Evolutionary conservation across 305 asterid species (phyloP), one percentile per base, ranked within the genome.

Genomic region (Ilex paraguariensis): DNA sequence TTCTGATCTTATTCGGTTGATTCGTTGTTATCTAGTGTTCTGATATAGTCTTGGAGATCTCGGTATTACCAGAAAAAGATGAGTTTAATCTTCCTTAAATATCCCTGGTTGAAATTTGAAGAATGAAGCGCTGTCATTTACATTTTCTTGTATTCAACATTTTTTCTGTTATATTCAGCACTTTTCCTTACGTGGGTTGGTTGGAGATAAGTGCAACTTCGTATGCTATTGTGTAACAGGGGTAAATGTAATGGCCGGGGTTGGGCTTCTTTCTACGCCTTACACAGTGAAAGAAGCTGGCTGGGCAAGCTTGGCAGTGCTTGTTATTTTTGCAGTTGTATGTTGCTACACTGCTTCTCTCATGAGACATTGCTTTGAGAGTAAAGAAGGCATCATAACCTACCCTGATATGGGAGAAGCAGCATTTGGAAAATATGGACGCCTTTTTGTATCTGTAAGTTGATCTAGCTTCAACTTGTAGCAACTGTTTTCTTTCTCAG

Each of bases 321-420:
- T 90, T 17, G 50, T 79, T 59, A 68, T 85, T 44, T 90, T 90
- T 66, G 95, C 90, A 31, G 74, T 71, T 57, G 72, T 87, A 56
- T 87, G 97, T 67, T 87, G 81, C 57, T 87, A 87, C 69, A 87
- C 97, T 3, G 90, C 90, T 60, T 60, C 74, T 61, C 96, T 90
- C 52, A 87, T 90, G 92, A 84, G 77, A 59, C 72, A 66, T 66
- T 87, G 96, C 82, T 90, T 90, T 32, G 90, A 87, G 70, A 82
- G 92, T 80, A 68, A 66, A 54, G 81, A 79, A 63, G 89, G 87
- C 66, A 90, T 90, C 67, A 48, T 75, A 69, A 79, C 85, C n/a
- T 90, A 83, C 68, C 96, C 95, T 7, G 97, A 90, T 67, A 82
- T 87, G 66, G 97, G 95, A 70, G 87, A 86, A 71, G 96, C 95